Conservation (phyloP, 225 moss, liverwort and hornwort genomes). For the Bryoerythrophyllum caledonicum region DNA sequence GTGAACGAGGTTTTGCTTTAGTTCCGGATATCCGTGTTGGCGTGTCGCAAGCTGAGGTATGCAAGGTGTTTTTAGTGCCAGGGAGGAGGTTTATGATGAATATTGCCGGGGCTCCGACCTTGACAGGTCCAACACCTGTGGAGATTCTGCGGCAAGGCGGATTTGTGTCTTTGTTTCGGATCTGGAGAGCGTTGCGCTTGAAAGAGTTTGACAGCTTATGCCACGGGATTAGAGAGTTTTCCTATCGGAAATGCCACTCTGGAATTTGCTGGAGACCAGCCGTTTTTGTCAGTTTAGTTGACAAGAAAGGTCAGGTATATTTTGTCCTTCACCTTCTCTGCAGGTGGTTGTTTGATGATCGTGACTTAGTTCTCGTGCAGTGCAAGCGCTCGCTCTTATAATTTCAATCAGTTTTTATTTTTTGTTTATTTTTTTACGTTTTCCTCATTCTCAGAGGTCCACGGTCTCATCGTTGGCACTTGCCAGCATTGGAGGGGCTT, state of each 20-base stretch:
- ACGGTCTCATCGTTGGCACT: not conserved
- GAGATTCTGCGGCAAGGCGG: slow-evolving; percentile 7
- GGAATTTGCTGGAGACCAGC: slow-evolving; percentile 40
- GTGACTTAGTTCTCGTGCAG: not conserved
- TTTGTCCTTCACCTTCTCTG: slow-evolving; percentile 24
- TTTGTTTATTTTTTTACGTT: not conserved
- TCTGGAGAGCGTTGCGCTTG: slow-evolving; percentile 33
- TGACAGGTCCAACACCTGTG: slow-evolving; percentile 2
- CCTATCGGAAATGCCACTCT: slow-evolving; percentile 20
- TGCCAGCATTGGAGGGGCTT: not conserved
- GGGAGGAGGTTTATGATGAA: slow-evolving; percentile 27
- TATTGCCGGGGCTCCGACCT: slow-evolving; percentile 15
- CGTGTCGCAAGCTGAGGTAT: slow-evolving; percentile 27
- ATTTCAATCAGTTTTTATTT: not conserved
- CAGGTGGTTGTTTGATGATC: slow-evolving; percentile 4
- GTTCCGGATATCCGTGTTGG: slow-evolving; percentile 16
- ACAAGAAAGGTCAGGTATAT: slow-evolving; percentile 54
- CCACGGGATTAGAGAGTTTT: slow-evolving; percentile 21
- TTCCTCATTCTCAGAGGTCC: not conserved
- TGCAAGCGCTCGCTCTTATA: not conserved
- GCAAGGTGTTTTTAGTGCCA: slow-evolving; percentile 25
- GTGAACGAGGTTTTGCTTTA: slow-evolving; percentile 17
- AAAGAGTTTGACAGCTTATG: slow-evolving; percentile 31
- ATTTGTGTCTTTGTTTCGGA: slow-evolving; percentile 21
- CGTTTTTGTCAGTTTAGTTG: slow-evolving; percentile 45